Conservation (phyloP, 345 rosid species). For the Citrus mangshanensis region DNA sequence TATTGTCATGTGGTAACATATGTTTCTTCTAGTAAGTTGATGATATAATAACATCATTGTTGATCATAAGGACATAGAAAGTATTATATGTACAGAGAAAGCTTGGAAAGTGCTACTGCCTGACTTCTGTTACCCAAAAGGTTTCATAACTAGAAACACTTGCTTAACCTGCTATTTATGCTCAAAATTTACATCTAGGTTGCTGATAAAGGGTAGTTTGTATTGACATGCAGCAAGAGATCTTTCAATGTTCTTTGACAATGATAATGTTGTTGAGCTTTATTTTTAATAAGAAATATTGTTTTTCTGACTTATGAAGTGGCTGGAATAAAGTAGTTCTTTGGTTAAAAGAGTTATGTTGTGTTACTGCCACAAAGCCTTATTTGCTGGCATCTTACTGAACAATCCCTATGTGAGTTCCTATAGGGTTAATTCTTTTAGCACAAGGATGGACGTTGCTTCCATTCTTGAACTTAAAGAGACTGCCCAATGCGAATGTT, state of each 20-base stretch:
- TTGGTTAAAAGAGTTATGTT: background rate
- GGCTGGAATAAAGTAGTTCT: background rate
- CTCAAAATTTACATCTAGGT: background rate
- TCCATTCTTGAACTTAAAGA: background rate
- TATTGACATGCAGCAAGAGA: constrained; percentile 1
- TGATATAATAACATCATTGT: background rate
- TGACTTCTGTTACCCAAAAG: background rate
- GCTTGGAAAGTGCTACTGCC: background rate
- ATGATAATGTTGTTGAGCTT: constrained; percentile 3
- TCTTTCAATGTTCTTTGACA: background rate
- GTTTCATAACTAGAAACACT: background rate
- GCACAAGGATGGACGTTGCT: background rate
- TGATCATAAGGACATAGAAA: background rate
- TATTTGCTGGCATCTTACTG: background rate
- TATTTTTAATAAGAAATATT: background rate
- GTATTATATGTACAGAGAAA: background rate
- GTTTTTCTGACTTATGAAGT: background rate
- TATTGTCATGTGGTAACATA: background rate
- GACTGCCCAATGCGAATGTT: background rate
- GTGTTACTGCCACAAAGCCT: background rate
- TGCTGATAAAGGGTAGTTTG: background rate
- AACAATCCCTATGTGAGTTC: background rate
- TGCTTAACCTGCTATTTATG: background rate
- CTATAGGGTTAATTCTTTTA: background rate
- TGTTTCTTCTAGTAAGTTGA: constrained; percentile 1